Evolutionary conservation across 192 early-diverging fungal species (phyloP).

Genomic region (Coemansia furcata): DNA sequence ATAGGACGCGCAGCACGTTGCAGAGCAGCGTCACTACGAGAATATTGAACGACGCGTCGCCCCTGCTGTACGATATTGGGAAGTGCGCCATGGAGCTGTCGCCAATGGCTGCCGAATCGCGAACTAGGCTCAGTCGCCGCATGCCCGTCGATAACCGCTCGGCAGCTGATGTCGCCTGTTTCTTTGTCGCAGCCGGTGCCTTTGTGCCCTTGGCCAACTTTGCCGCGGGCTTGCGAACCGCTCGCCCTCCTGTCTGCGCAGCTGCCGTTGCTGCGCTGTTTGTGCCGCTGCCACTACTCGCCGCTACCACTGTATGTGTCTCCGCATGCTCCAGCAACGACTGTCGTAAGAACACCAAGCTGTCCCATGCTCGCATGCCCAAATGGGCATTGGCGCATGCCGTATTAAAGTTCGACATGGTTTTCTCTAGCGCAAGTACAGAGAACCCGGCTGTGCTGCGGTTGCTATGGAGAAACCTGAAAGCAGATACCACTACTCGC

Average conservation of each 20-base stretch:
- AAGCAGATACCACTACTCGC: conserved; percentile 21
- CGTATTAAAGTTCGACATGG: conserved; percentile 36
- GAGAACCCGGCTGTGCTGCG: conserved; percentile 33
- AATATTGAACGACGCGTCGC: conserved; percentile 27
- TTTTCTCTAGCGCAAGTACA: conserved; percentile 42
- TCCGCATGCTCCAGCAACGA: conserved; percentile 38
- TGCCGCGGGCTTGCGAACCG: conserved; percentile 31
- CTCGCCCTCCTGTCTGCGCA: conserved; percentile 2
- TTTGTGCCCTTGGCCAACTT: conserved; percentile 1
- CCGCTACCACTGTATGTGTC: conserved; percentile 12
- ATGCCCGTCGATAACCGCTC: conserved; percentile 18
- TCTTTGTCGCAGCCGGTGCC: background rate
- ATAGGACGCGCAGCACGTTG: conserved; percentile 41
- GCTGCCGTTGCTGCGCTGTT: background rate
- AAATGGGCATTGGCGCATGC: conserved; percentile 44
- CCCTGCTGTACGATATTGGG: conserved; percentile 16
- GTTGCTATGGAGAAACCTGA: conserved; percentile 22
- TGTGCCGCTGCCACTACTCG: background rate
- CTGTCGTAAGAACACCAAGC: conserved; percentile 21
- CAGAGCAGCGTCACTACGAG: conserved; percentile 31
- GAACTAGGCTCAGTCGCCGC: conserved; percentile 36
- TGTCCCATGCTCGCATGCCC: conserved; percentile 25
- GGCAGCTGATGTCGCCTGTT: background rate
- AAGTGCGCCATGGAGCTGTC: conserved; percentile 7
- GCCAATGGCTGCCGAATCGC: background rate